Evolutionary conservation across 2,329 filamentous ascomycete species (phyloP), one percentile per base, ranked within the genome.

Genomic region (Hypoxylon sp.): DNA sequence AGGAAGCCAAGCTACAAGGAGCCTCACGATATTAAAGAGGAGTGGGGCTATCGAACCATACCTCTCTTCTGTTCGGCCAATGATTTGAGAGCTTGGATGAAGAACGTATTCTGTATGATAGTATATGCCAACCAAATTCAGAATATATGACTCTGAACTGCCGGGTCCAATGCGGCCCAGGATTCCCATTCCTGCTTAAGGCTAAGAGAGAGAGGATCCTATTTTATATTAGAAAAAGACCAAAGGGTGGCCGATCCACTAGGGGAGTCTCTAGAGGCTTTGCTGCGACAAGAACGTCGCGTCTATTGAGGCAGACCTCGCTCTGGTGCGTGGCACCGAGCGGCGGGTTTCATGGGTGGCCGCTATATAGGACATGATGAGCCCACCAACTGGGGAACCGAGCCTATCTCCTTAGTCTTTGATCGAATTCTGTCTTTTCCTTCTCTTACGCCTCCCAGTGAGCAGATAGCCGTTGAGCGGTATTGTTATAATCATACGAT

Each of bases 401-500:
- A 57, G 59, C 24, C 46, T 42, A 39, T 59, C 52, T 57, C 19
- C 17, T 61, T 59, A 35, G 3, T 59, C 29, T 60, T 35, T 55
- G 47, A 42, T 62, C 44, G 39, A 66, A 26, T 57, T 60, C 24
- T 48, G 24, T 46, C 55, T 42, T 48, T 60, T 58, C 53, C 53
- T 58, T 62, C 52, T 59, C 42, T 54, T 61, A 26, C 42, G 24
- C 35, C 59, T 66, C 62, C 55, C 33, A 63, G 59, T 55, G 63
- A 70, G 65, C 46, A 51, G 52, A 50, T 14, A 65, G 31, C 65
- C 70, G 70, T 70, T 72, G 70, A 70, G 31, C 70, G 70, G 70
- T 65, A 19, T 63, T 51, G n/a, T 54, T 37, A 19, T 65, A 59
- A 66, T 58, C 59, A 47, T 63, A 60, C 58, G 24, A 46, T 63